Conservation (phyloP, 2,329 filamentous ascomycete genomes). For the Fusarium domesticum region DNA sequence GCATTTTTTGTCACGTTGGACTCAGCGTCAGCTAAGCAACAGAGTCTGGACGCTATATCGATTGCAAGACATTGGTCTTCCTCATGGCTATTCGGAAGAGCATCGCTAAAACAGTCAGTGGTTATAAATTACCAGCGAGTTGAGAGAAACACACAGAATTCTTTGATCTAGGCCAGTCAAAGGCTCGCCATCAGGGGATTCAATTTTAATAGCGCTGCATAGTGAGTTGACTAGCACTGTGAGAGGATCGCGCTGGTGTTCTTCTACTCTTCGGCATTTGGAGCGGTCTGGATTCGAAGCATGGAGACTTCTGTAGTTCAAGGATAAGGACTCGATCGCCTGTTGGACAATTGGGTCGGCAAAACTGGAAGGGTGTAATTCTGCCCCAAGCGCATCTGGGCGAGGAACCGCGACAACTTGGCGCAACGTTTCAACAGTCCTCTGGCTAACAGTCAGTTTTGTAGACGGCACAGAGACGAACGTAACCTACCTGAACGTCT, state of each 20-base stretch:
- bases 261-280: constrained; percentile 33
- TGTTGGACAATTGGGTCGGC: constrained; percentile 28
- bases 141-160: constrained; percentile 44
- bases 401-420: constrained; percentile 24
- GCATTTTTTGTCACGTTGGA: too few species aligned
- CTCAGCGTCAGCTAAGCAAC: constrained; percentile 25
- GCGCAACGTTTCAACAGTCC: constrained; percentile 29
- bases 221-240: constrained; percentile 21
- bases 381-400: constrained; percentile 23
- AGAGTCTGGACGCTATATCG: constrained; percentile 53
- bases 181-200: constrained; percentile 20
- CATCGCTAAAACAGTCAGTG: constrained; percentile 32
- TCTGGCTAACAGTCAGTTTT: constrained; percentile 28
- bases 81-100: constrained; percentile 48
- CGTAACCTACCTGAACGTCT: constrained; percentile 42
- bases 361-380: constrained; percentile 31
- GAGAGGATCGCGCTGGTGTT: constrained; percentile 18
- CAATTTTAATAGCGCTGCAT: constrained; percentile 31
- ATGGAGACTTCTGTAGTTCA: constrained; percentile 25
- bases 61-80: constrained; percentile 51
- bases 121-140: neutral
- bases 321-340: constrained; percentile 28
- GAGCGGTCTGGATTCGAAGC: constrained; percentile 13
- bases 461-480: neutral
- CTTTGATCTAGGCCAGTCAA: constrained; percentile 34